phyloP scores from a whole-genome alignment of 176 grass and related monocot genomes.

The Aegilops tauschii region DNA sequence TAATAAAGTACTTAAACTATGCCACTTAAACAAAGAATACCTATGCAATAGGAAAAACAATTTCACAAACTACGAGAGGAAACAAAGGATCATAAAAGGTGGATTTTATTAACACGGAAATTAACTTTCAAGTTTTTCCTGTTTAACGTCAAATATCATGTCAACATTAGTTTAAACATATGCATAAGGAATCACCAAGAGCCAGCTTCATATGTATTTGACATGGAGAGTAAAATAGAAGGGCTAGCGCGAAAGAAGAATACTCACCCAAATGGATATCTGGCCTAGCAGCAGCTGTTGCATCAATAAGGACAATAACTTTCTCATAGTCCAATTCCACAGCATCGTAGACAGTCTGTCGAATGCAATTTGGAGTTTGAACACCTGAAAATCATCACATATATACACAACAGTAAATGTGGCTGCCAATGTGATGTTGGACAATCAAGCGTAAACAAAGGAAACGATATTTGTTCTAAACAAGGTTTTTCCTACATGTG shows the following conservation, averaged over 20 bases:
- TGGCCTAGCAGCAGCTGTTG: conserved; percentile 80
- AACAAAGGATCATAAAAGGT: background rate
- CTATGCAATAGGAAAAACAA: background rate
- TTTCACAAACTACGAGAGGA: background rate
- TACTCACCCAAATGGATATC: conserved; percentile 86
- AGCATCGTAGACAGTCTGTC: conserved; percentile 91
- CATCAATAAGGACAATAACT: conserved; percentile 75
- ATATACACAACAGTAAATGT: conserved; percentile 9
- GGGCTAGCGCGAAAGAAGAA: background rate
- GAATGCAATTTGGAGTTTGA: conserved; percentile 98
- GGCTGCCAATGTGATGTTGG: background rate
- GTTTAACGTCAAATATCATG: background rate
- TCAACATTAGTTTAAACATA: conserved; percentile 14
- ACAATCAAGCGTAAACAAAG: background rate
- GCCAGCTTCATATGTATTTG: background rate
- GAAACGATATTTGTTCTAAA: background rate
- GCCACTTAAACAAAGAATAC: background rate
- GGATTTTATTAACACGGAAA: background rate
- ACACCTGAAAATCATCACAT: conserved; percentile 49
- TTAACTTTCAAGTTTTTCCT: background rate
- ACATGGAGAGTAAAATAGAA: background rate
- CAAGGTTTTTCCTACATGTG: background rate
- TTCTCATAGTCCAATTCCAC: conserved; percentile 75
- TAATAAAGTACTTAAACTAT: background rate
- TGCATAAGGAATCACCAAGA: background rate